phyloP scores from a whole-genome alignment of 345 rosid species.

The Linum trigynum region DNA sequence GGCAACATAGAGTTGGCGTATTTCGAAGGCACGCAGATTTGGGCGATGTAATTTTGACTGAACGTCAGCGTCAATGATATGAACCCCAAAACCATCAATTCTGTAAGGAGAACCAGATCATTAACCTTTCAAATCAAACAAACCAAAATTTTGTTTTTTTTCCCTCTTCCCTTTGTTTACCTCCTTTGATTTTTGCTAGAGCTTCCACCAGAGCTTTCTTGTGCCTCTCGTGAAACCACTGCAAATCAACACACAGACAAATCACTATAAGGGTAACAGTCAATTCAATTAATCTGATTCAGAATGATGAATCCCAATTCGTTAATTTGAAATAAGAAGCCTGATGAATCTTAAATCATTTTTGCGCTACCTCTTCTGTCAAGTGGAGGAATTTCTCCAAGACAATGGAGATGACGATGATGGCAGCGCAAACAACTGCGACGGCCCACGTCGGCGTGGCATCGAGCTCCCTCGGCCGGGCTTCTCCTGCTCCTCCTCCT shows the following conservation, averaged over 20 bases:
- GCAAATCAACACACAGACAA: not conserved
- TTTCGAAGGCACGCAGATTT: conserved; percentile 44
- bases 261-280: not conserved
- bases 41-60: conserved; percentile 63
- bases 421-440: conserved; percentile 55
- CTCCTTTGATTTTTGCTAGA: conserved; percentile 71
- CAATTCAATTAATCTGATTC: not conserved
- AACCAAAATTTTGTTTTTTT: not conserved
- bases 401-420: conserved; percentile 54
- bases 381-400: conserved; percentile 58
- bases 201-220: conserved; percentile 73
- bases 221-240: conserved; percentile 40
- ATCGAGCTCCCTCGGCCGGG: conserved; percentile 64
- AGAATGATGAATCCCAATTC: not conserved
- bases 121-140: not conserved
- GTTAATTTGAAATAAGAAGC: not conserved
- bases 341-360: no score
- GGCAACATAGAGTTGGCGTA: conserved; percentile 71
- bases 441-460: conserved; percentile 98
- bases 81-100: conserved; percentile 94
- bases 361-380: conserved; percentile 35
- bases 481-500: conserved; percentile 33
- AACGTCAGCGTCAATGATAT: conserved; percentile 76
- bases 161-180: conserved; percentile 22
- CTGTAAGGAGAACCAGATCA: conserved; percentile 21